Evolutionary conservation across 2,329 filamentous ascomycete genomes (phyloP).

Genomic region (Hymenoscyphus albidus): DNA sequence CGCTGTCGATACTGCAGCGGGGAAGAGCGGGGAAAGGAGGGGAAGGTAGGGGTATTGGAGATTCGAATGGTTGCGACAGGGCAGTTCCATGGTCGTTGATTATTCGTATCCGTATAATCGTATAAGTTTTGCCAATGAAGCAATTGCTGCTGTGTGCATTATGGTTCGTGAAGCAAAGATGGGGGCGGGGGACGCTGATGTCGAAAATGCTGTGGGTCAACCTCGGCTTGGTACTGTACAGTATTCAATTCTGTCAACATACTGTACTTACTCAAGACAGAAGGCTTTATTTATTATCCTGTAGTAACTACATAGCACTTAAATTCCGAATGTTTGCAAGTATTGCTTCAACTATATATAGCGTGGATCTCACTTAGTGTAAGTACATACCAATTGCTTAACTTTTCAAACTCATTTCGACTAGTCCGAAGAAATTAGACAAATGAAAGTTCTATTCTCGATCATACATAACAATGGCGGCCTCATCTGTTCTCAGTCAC

Average conservation of each 20-base stretch:
- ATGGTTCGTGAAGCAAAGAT: neutral
- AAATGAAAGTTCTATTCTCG: neutral
- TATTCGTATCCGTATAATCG: too few relatives aligned
- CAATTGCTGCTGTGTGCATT: too few relatives aligned
- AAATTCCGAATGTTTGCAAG: too few relatives aligned
- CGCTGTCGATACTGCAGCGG: neutral
- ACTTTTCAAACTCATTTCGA: neutral
- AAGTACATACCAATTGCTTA: neutral
- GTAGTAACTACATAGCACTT: too few relatives aligned
- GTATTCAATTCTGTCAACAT: neutral
- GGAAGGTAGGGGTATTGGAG: neutral
- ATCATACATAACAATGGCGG: too few relatives aligned
- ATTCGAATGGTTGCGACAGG: neutral
- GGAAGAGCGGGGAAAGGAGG: neutral
- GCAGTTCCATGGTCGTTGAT: neutral
- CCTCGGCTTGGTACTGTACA: neutral
- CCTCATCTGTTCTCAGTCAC: neutral
- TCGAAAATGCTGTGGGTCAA: neutral
- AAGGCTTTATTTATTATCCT: too few relatives aligned
- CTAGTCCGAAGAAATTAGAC: neutral
- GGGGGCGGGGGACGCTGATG: neutral
- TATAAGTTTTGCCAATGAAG: too few relatives aligned
- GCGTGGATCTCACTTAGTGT: too few relatives aligned
- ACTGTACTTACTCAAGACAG: neutral
- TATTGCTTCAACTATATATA: too few relatives aligned